These are phyloP conservation scores for Sporobolomyces roseus DNA, from an alignment of 768 basidiomycete species.

Conservation along the genomic window DNA sequence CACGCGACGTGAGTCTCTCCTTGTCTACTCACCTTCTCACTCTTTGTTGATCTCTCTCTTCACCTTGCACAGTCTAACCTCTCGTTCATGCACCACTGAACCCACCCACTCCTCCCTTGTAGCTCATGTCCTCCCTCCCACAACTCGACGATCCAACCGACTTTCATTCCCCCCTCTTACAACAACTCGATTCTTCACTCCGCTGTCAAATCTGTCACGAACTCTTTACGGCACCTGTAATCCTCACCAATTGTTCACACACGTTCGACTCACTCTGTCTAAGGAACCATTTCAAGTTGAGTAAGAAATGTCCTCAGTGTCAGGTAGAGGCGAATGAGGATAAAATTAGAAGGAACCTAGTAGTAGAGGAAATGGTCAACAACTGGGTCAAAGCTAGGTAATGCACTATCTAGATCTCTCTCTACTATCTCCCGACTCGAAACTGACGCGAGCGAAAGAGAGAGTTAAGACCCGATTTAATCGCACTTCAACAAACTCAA, in stretches of 20 bases:
- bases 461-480: no score
- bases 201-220: conserved; percentile 34
- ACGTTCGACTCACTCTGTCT: conserved; percentile 38
- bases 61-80: neutral
- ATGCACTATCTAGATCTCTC: neutral
- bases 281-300: conserved; percentile 1
- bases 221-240: conserved; percentile 22
- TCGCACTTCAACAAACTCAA: no score
- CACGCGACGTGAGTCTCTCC: neutral
- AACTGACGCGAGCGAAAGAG: no score
- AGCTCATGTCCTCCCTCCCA: neutral
- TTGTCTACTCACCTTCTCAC: neutral
- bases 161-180: conserved; percentile 1
- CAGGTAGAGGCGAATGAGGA: conserved; percentile 9
- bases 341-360: conserved; percentile 7
- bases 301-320: conserved; percentile 17
- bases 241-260: conserved; percentile 30
- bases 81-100: no score
- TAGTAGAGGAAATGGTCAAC: conserved; percentile 33
- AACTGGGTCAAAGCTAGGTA: conserved; percentile 45
- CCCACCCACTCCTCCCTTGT: no score
- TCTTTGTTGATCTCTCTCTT: neutral
- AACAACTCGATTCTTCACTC: conserved; percentile 21
- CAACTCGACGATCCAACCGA: conserved; percentile 18
- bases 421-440: no score